These are phyloP conservation scores for Rhododendron kiyosumense DNA, from an alignment of 148 eudicot species.

Conservation along the genomic window DNA sequence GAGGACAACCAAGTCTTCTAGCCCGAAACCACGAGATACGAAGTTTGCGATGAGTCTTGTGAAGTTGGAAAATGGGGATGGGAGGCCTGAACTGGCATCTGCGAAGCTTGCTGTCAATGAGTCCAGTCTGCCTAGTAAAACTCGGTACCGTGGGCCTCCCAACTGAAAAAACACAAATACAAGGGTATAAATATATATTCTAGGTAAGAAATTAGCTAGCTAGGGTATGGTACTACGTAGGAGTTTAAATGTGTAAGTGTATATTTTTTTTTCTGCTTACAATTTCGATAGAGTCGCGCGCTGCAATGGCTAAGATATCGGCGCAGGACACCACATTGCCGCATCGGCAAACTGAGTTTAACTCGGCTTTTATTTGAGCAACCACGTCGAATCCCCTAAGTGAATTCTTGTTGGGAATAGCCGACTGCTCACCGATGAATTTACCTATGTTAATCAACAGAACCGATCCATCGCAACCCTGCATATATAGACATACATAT, in stretches of 20 bases:
- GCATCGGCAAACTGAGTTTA: constrained; percentile 33
- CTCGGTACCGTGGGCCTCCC: constrained; percentile 49
- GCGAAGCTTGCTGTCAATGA: constrained; percentile 27
- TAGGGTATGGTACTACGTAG: not conserved
- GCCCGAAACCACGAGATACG: constrained; percentile 24
- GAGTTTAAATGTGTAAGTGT: not conserved
- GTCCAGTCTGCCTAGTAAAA: constrained; percentile 46
- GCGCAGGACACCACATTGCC: constrained; percentile 49
- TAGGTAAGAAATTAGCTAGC: not conserved
- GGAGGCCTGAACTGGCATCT: constrained; percentile 31
- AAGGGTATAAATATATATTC: not conserved
- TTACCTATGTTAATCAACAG: constrained; percentile 30
- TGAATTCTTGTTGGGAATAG: constrained; percentile 36
- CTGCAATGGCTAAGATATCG: constrained; percentile 51
- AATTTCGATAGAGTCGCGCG: constrained; percentile 33
- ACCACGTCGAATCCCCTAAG: constrained; percentile 53
- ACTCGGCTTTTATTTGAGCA: constrained; percentile 31
- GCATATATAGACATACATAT: not conserved
- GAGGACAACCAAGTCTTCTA: constrained; percentile 41
- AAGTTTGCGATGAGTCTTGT: constrained; percentile 26
- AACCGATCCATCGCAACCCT: constrained; percentile 57
- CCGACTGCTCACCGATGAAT: constrained; percentile 41
- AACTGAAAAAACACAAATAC: constrained; percentile 17
- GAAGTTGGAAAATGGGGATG: constrained; percentile 29
- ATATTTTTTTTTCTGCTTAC: constrained; percentile 14